Percentiles rank a stretch among this genome's conserved stretches.
Evolutionary conservation across 208 protist genomes (phyloP).

Genomic region (Trypanosoma theileri): DNA sequence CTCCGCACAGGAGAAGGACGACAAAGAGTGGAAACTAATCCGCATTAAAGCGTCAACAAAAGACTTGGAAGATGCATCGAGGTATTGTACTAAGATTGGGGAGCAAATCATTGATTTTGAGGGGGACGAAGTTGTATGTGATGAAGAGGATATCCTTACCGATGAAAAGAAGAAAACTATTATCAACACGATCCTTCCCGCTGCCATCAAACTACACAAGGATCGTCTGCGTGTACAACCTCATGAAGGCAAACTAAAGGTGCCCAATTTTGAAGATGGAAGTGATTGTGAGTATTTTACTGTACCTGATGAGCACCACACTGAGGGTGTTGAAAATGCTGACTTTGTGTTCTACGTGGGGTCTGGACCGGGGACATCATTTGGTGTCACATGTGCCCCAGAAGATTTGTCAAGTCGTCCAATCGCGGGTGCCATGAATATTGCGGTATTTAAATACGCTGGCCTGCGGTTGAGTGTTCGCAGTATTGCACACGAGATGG

Average conservation of each 20-base stretch:
- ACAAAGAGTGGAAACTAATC: conserved; percentile 31
- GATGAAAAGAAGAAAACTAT: conserved; percentile 26
- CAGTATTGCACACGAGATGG: conserved; percentile 33
- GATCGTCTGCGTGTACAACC: conserved; percentile 52
- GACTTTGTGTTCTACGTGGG: background rate
- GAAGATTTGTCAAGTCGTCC: conserved; percentile 21
- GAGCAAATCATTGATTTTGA: conserved; percentile 14
- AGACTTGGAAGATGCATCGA: conserved; percentile 32
- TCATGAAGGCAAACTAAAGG: too few species aligned
- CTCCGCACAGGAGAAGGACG: background rate
- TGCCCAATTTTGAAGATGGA: too few species aligned
- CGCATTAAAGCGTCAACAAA: conserved; percentile 39
- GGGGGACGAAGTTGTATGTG: conserved; percentile 21
- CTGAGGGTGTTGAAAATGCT: background rate
- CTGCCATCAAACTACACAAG: conserved; percentile 39
- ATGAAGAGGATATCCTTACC: conserved; percentile 34
- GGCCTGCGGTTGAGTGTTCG: conserved; percentile 12
- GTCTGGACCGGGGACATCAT: background rate
- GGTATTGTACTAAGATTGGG: conserved; percentile 40
- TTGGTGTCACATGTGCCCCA: conserved; percentile 33
- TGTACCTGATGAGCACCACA: too few species aligned
- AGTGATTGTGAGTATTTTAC: too few species aligned
- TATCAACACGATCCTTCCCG: conserved; percentile 34
- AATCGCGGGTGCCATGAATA: conserved; percentile 24
- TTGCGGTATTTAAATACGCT: conserved; percentile 5